phyloP scores from a whole-genome alignment of 768 basidiomycete species.

The Suillus placidus region DNA sequence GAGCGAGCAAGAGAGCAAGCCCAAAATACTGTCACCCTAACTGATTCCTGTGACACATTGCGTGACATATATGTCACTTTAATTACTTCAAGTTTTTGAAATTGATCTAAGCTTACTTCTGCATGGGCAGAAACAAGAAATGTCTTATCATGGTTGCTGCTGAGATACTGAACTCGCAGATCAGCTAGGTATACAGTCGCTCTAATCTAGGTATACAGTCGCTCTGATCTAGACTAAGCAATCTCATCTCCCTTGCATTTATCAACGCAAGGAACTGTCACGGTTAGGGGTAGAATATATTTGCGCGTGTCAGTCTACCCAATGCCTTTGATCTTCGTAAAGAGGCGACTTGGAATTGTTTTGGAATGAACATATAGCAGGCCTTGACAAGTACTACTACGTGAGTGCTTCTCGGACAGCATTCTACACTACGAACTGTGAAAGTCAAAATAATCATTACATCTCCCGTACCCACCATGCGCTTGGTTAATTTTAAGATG shows the following conservation, averaged over 20 bases:
- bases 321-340: background rate
- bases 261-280: constrained; percentile 2
- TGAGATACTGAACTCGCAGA: background rate
- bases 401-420: background rate
- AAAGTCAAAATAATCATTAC: background rate
- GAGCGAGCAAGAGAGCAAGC: background rate
- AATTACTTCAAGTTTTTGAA: too few relatives aligned
- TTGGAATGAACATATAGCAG: background rate
- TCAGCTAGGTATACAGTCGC: background rate
- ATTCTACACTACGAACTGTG: background rate
- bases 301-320: too few relatives aligned
- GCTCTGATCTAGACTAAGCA: background rate
- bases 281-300: background rate
- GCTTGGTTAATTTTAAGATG: background rate
- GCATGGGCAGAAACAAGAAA: background rate
- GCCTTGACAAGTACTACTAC: background rate
- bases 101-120: too few relatives aligned
- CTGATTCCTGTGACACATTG: background rate
- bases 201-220: background rate
- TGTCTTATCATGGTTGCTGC: background rate
- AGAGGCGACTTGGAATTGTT: background rate
- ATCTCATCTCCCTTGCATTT: background rate
- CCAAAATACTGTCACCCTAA: background rate
- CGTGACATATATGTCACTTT: background rate
- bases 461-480: background rate